Evolutionary conservation across 176 grass and related monocot species (phyloP).

Genomic region (Tuctoria greenei): DNA sequence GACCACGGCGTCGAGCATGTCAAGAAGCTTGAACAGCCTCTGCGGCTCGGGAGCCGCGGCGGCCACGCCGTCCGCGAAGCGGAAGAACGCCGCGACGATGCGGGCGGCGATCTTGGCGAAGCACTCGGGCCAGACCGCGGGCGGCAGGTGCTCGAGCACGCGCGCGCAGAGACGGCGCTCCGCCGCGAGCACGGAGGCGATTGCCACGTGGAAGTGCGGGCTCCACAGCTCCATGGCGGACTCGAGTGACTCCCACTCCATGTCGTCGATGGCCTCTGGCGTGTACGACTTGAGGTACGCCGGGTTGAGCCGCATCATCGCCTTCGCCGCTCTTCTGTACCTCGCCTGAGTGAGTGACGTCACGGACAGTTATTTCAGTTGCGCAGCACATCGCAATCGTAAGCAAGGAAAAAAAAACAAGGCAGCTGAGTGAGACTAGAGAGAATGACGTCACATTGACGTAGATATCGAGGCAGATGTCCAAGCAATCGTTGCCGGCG

Average conservation of each 20-base stretch:
- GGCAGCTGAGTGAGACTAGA: too few species aligned
- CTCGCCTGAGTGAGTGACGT: constrained; percentile 45
- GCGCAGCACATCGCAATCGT: neutral
- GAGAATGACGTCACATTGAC: constrained; percentile 33
- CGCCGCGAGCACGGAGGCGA: constrained; percentile 46
- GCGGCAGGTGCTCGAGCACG: constrained; percentile 40
- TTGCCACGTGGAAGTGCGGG: constrained; percentile 54
- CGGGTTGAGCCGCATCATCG: constrained; percentile 67
- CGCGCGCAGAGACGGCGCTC: constrained; percentile 58
- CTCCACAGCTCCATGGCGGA: constrained; percentile 57
- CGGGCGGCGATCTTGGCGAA: constrained; percentile 61
- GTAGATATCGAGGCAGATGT: constrained; percentile 76
- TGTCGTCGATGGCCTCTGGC: constrained; percentile 53
- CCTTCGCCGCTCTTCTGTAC: constrained; percentile 68
- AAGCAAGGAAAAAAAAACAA: neutral
- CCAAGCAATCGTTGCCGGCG: constrained; percentile 62
- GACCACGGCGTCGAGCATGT: constrained; percentile 57
- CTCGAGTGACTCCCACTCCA: constrained; percentile 68
- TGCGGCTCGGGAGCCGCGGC: constrained; percentile 48
- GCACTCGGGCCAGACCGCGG: constrained; percentile 63
- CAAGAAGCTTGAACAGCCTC: constrained; percentile 70
- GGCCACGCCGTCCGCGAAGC: constrained; percentile 53
- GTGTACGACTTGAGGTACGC: constrained; percentile 64
- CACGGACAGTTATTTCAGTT: constrained; percentile 5
- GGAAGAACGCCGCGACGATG: constrained; percentile 61